These are phyloP conservation scores for Vanilla planifolia DNA, from an alignment of 106 monocot species.

Conservation along the genomic window DNA sequence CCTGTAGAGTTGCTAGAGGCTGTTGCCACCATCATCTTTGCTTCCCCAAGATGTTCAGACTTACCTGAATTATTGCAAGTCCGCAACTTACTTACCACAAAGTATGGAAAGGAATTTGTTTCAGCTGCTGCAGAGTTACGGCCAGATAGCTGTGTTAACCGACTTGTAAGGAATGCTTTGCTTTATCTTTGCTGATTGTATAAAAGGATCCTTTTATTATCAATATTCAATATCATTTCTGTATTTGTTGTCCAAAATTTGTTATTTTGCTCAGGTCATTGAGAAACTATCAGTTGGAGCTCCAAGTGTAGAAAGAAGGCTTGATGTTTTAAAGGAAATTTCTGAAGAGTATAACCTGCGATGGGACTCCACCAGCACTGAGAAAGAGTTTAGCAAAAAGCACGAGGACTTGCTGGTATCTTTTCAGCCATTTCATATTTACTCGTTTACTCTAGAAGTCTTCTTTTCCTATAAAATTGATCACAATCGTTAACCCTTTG, in stretches of 20 bases:
- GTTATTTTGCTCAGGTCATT: slow-evolving; percentile 61
- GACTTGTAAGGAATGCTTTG: slow-evolving; percentile 43
- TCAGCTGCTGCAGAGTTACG: slow-evolving; percentile 77
- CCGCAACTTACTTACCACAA: slow-evolving; percentile 67
- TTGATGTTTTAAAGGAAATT: slow-evolving; percentile 61
- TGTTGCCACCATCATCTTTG: slow-evolving; percentile 88
- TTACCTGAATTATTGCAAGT: slow-evolving; percentile 84
- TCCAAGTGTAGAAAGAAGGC: slow-evolving; percentile 50
- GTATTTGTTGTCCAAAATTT: too few relatives aligned
- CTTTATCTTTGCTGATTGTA: neutral
- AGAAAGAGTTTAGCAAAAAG: slow-evolving; percentile 71
- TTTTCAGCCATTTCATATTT: neutral
- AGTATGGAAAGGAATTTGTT: slow-evolving; percentile 96
- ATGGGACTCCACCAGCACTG: slow-evolving; percentile 81
- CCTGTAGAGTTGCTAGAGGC: slow-evolving; percentile 88
- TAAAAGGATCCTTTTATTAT: neutral
- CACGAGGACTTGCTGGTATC: slow-evolving; percentile 94
- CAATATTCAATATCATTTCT: neutral
- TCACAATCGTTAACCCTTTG: too few relatives aligned
- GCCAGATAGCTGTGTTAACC: slow-evolving; percentile 87
- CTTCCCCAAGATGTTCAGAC: slow-evolving; percentile 96
- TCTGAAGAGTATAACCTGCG: slow-evolving; percentile 59
- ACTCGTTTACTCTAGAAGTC: neutral
- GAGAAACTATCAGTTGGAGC: slow-evolving; percentile 83
- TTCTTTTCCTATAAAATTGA: neutral